Base-by-base conservation (phyloP, 1,139 yeast species). In the Candida gigantensis region DNA sequence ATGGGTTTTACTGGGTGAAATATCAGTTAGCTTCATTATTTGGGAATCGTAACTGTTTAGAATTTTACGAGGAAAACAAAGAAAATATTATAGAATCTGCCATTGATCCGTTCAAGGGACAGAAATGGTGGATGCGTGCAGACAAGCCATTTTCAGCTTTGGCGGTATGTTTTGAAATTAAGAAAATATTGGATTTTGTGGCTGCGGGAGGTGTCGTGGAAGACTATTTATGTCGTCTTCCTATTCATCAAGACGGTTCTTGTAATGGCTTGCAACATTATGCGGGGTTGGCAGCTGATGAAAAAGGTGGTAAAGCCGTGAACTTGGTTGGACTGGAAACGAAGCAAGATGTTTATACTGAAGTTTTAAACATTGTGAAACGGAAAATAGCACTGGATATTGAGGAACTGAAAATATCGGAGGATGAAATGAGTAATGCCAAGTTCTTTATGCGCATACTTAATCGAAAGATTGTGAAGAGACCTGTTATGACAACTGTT, bases 241-340 rank as follows among this genome's bases (percentile, higher is more conserved):
- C 75, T 1, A 56, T 71, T 5, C 73, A 68, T 39, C 71, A 64
- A 42, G 77, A 71, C 46, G 77, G 77, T 1, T 65, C 75, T 0
- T 71, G 77, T 41, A 71, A 71, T 46, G 77, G 77, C 3, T 55
- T 71, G 17, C 77, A 71, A 45, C 77, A 71, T 46, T 71, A 69
- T 49, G 72, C 77, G 2, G 76, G 74, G 0, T 49, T 71, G 15
- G 65, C 72, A 1, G 56, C 57, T 2, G 75, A 71, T 40, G 30
- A 33, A 13, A 53, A 47, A 15, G 76, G 74, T 4, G 75, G 66
- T 0, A 41, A 37, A 9, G 64, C 75, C 0, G 76, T 70, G 2
- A 71, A 71, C 42, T 49, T 71, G 13, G 27, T 60, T 3, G 61
- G 62, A 1, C 28, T 39, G 13, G 42, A 40, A 4, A 25, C 37